Evolutionary conservation across 768 basidiomycete genomes (phyloP).

Genomic region (Agrocybe pediades): DNA sequence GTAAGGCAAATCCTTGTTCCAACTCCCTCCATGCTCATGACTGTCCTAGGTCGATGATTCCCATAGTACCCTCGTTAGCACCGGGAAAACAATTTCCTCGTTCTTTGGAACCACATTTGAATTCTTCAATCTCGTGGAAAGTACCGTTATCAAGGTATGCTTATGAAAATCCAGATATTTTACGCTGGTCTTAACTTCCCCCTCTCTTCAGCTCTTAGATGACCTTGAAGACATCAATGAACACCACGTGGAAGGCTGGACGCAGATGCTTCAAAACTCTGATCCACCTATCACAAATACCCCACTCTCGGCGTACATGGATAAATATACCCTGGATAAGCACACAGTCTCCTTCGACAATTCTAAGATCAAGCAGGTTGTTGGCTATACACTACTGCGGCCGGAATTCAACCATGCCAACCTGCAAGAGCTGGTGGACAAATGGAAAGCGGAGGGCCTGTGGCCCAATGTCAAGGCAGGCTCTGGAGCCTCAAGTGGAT

Average conservation of each 20-base stretch:
- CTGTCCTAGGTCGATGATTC: slow-evolving; percentile 69
- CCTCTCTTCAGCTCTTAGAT: slow-evolving; percentile 54
- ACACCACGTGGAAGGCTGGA: slow-evolving; percentile 81
- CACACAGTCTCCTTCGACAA: slow-evolving; percentile 71
- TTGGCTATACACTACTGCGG: slow-evolving; percentile 65
- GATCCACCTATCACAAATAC: slow-evolving; percentile 72
- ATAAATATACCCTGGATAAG: slow-evolving; percentile 69
- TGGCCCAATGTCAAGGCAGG: slow-evolving; percentile 47
- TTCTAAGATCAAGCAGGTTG: slow-evolving; percentile 69
- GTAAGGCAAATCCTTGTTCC: slow-evolving; percentile 40
- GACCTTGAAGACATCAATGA: slow-evolving; percentile 88
- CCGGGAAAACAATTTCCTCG: slow-evolving; percentile 65
- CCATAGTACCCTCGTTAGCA: slow-evolving; percentile 65
- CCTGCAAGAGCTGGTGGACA: slow-evolving; percentile 71
- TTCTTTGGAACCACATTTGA: slow-evolving; percentile 81
- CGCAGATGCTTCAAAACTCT: slow-evolving; percentile 73
- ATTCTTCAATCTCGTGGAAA: slow-evolving; percentile 74
- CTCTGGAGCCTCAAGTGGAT: slow-evolving; percentile 4
- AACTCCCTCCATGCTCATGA: slow-evolving; percentile 2
- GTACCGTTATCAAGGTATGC: slow-evolving; percentile 64
- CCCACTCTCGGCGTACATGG: slow-evolving; percentile 79
- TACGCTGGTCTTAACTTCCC: neutral
- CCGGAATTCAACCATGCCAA: slow-evolving; percentile 65
- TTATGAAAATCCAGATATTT: neutral
- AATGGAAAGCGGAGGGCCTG: slow-evolving; percentile 75